A percentile compares a stretch with the other conserved stretches of the same genome.
Evolutionary conservation across 2,329 filamentous ascomycete species (phyloP).

Genomic region (Botryosphaeria dothidea): DNA sequence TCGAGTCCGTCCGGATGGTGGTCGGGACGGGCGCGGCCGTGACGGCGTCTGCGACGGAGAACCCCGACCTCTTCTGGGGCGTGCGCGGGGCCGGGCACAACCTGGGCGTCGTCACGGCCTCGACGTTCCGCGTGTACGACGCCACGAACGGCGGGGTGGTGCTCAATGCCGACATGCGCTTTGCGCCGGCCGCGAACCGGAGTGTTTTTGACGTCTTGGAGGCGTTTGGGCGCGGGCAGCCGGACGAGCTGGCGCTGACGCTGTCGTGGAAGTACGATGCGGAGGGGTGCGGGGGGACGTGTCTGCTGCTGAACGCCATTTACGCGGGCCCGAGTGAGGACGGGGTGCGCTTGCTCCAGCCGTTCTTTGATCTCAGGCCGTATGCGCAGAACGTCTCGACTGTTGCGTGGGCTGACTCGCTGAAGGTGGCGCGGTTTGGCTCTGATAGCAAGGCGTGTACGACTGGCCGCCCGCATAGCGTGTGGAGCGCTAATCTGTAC

Average conservation of each 20-base stretch:
- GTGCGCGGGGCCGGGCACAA: slow-evolving; percentile 41
- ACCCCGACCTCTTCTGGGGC: slow-evolving; percentile 43
- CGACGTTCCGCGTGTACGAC: not conserved
- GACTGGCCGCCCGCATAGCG: not conserved
- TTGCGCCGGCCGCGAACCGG: not conserved
- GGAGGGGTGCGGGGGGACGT: too few species aligned
- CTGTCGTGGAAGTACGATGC: not conserved
- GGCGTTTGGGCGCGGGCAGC: not conserved
- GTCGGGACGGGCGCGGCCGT: slow-evolving; percentile 34
- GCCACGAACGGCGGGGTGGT: slow-evolving; percentile 14
- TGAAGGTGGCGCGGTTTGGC: not conserved
- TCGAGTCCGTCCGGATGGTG: slow-evolving; percentile 29
- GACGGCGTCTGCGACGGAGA: slow-evolving; percentile 28
- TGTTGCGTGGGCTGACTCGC: not conserved
- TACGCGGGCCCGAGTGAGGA: not conserved
- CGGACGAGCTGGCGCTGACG: not conserved
- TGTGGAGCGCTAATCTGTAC: not conserved
- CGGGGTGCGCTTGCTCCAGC: not conserved
- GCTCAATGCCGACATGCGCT: slow-evolving; percentile 19
- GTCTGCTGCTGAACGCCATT: not conserved
- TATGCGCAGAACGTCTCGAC: not conserved
- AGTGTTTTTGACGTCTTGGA: not conserved
- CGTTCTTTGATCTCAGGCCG: not conserved
- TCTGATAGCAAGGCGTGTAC: not conserved
- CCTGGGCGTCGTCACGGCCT: slow-evolving; percentile 31